Evolutionary conservation across 345 rosid species (phyloP), one percentile per base, ranked within the genome.

Genomic region (Psidium friedrichsthalianum): DNA sequence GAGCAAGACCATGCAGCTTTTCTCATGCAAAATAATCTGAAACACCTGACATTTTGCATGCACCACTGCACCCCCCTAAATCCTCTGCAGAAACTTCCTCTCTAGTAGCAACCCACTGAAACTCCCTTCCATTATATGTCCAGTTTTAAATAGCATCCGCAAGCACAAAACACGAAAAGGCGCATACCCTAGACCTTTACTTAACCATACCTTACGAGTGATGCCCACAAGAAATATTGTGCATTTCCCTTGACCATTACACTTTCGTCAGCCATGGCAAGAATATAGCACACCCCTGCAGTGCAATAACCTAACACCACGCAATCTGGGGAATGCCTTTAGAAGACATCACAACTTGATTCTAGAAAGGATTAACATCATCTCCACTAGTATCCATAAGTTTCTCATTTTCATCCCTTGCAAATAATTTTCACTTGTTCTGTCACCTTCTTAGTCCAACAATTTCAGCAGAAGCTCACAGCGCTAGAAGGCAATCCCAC

Each of bases 191-290:
- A 69, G 47, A 69, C 78, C 24, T 32, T 69, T 18, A 69, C 78
- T 13, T 36, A 32, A 36, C 14, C 78, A 69, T 69, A 47, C 29
- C 54, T 95, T 58, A 97, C 98, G 88, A 95, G 96, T 27, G 98
- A 98, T 76, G 98, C 88, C 98, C 99, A 49, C 99, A 69, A 95
- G 91, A 92, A 97, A 97, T 87, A 95, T 95, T 78, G 99, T 97
- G 61, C 97, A 90, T 97, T 97, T 86, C 98, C 98, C 92, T 95
- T 95, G 82, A 97, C 99, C 99, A 95, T 97, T 12, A 97, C 97
- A 93, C 99, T 97, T 82, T 95, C 98, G 88, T 97, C 99, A 53
- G 99, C 99, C 98, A 97, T 97, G 52, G 99, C 98, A 88, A 98
- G 98, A 82, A 95, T 97, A 91, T 97, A 97, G 42, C 99, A 84